Conservation (phyloP, 345 rosid genomes). For the Corchorus capsularis region DNA sequence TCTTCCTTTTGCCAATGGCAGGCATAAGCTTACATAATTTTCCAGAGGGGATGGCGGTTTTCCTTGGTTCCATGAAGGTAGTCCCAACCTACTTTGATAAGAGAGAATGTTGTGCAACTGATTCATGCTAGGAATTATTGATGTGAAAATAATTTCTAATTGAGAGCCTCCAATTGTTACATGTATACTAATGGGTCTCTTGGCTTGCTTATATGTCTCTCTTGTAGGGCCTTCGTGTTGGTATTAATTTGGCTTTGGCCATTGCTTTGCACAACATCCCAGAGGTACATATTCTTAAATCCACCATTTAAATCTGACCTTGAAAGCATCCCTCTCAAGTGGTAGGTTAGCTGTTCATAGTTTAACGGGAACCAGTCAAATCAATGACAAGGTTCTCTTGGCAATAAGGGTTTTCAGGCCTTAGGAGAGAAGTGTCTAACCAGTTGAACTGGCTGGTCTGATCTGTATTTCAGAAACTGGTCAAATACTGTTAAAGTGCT, state of each 20-base stretch:
- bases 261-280: constrained; percentile 99
- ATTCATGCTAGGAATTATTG: background rate
- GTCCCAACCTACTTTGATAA: background rate
- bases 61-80: constrained; percentile 98
- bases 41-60: constrained; percentile 99
- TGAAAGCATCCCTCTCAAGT: background rate
- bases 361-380: background rate
- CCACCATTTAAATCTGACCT: background rate
- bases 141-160: background rate
- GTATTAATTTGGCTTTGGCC: constrained; percentile 92
- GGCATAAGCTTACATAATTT: constrained; percentile 99
- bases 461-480: background rate
- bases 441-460: background rate
- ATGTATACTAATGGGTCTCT: constrained; percentile 19
- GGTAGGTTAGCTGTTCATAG: background rate
- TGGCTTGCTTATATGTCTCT: constrained; percentile 19
- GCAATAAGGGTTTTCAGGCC: background rate
- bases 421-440: background rate
- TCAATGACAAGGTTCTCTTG: background rate
- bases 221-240: constrained; percentile 88
- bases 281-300: constrained; percentile 59
- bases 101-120: background rate
- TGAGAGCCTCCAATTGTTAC: background rate
- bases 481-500: background rate
- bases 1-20: constrained; percentile 33